phyloP scores from a whole-genome alignment of 371 early-diverging fungal species.

The Amoeboaphelidium protococcarum region DNA sequence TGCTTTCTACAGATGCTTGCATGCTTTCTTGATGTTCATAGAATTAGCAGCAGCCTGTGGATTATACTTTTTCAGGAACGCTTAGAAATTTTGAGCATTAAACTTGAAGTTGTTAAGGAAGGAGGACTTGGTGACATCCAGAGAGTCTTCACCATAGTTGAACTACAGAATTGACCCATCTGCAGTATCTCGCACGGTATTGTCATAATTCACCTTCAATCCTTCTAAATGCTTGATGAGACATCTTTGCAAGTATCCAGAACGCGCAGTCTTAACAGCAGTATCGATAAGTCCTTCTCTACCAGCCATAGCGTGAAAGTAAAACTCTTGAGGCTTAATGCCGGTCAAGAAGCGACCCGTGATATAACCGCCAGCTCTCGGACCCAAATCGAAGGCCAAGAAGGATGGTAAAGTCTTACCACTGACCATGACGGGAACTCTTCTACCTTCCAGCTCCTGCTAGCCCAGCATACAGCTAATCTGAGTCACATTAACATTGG shows the following conservation, averaged over 20 bases:
- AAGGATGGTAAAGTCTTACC: slow-evolving; percentile 96
- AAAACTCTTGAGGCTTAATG: slow-evolving; percentile 71
- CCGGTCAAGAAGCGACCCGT: slow-evolving; percentile 98
- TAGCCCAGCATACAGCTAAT: slow-evolving; percentile 97
- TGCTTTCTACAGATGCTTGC: slow-evolving; percentile 34
- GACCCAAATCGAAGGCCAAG: slow-evolving; percentile 53
- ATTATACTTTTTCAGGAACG: slow-evolving; percentile 47
- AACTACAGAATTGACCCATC: slow-evolving; percentile 93
- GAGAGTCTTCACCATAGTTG: slow-evolving; percentile 97
- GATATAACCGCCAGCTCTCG: slow-evolving; percentile 93
- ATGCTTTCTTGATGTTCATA: slow-evolving; percentile 38
- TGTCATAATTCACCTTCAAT: slow-evolving; percentile 82
- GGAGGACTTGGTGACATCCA: slow-evolving; percentile 89
- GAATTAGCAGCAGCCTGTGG: slow-evolving; percentile 31
- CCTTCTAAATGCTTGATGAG: slow-evolving; percentile 98
- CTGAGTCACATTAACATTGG: slow-evolving; percentile 91
- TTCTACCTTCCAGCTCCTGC: slow-evolving; percentile 96
- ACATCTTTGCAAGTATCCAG: slow-evolving; percentile 98
- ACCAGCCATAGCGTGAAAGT: slow-evolving; percentile 92
- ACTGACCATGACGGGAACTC: slow-evolving; percentile 94
- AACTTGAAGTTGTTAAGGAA: slow-evolving; percentile 71
- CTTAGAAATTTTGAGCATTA: slow-evolving; percentile 64
- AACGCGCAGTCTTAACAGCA: slow-evolving; percentile 97
- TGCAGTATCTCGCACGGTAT: slow-evolving; percentile 69
- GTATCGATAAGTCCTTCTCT: slow-evolving; percentile 99